Evolutionary conservation across 805 yeast species (phyloP), one percentile per base, ranked within the genome.

Genomic region (Crinitomyces ghanaensis): DNA sequence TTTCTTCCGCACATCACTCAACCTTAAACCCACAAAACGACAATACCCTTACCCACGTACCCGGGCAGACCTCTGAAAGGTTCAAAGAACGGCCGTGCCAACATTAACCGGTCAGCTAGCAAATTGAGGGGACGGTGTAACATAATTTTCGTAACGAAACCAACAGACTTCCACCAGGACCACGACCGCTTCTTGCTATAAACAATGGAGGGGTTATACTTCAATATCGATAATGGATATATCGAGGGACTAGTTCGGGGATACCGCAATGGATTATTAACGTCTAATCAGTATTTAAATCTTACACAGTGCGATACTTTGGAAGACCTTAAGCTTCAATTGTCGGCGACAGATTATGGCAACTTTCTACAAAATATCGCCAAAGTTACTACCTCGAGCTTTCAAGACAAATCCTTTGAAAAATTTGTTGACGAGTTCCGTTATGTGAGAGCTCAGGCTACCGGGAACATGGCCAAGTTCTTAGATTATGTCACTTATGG

Each of bases 221-320:
- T 91, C 64, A 91, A 91, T 63, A 68, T 85, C 42, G 86, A 88
- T 53, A 54, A 69, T 56, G 99, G 99, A 15, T 91, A 70, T 62
- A 70, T 91, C 46, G 99, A 91, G 60, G 98, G 88, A 28, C 72
- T 93, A 21, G 93, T 88, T 26, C 77, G 98, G 51, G 98, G 98
- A 15, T 83, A 86, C 66, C 74, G 86, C 51, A 75, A 79, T 38
- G 95, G 94, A 0, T 66, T 91, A 18, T 56, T 91, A 32, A 72
- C 77, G 7, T 59, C 72, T 20, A 72, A 78, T 45, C 96, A 86
- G 59, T 91, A 91, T 59, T 66, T 81, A 51, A 93, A 91, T 60
- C 62, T 91, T 52, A 82, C 96, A 3, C 99, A 91, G 57, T 93
- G 98, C 62, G 98, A 93, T 50, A 74, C 81, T 26, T 68, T 91